A percentile compares a stretch with the other conserved stretches of the same genome.
Conservation (phyloP, 495 filamentous ascomycete genomes). For the Sordaria brevicollis region DNA sequence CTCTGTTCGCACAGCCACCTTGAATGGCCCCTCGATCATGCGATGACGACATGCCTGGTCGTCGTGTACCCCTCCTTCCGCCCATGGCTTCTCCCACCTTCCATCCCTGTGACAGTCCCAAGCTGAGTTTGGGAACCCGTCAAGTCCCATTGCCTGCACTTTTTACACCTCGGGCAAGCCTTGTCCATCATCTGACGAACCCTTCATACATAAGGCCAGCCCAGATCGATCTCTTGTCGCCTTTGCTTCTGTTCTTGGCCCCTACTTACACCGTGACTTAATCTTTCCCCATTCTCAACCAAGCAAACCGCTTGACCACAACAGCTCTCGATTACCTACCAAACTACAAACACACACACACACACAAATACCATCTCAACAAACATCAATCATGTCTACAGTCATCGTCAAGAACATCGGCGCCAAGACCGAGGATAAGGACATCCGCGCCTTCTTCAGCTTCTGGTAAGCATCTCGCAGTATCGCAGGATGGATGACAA, state of each 20-base stretch:
- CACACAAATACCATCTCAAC: too few relatives aligned
- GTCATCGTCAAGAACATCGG: slow-evolving; percentile 73
- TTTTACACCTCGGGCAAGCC: not conserved
- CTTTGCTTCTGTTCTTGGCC: not conserved
- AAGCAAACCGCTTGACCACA: not conserved
- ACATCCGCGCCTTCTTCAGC: slow-evolving; percentile 94
- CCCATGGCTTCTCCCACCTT: not conserved
- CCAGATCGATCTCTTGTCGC: not conserved
- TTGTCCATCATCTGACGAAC: not conserved
- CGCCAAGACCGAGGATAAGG: slow-evolving; percentile 67
- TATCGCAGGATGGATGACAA: not conserved
- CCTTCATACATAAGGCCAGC: not conserved
- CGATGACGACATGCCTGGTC: slow-evolving; percentile 21
- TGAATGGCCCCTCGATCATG: slow-evolving; percentile 5
- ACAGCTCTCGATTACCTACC: not conserved
- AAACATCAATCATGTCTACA: slow-evolving; percentile 17
- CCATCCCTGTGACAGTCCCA: not conserved
- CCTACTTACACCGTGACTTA: too few relatives aligned
- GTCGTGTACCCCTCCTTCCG: slow-evolving; percentile 3
- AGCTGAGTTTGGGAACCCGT: not conserved
- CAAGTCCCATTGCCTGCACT: not conserved
- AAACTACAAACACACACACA: slow-evolving; percentile 7
- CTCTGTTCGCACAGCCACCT: slow-evolving; percentile 10
- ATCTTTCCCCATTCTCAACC: not conserved
- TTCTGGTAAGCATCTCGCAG: slow-evolving; percentile 63